Evolutionary conservation across 1,284 basidiomycete genomes (phyloP).

Genomic region (Ustilago nuda): DNA sequence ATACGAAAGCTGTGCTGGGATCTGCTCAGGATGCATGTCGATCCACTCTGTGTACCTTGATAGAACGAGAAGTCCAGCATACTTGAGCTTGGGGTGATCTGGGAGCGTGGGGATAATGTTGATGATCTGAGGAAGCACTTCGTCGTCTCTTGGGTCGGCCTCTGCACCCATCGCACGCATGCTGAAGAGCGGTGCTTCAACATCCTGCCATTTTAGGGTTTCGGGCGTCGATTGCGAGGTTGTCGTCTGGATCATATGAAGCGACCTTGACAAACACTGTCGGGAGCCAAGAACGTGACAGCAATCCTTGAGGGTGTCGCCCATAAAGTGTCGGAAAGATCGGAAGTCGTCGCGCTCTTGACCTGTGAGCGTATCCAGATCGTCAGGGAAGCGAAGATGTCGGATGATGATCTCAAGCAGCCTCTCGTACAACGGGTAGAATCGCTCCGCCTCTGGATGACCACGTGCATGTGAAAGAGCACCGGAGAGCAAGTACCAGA

Average conservation of each 20-base stretch:
- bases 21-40: conserved; percentile 86
- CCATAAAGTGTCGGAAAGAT: conserved; percentile 96
- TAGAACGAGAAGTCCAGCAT: conserved; percentile 93
- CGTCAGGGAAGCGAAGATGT: conserved; percentile 89
- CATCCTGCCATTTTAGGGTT: conserved; percentile 84
- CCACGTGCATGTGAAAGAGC: conserved; percentile 73
- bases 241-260: conserved; percentile 82
- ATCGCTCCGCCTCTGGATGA: conserved; percentile 70
- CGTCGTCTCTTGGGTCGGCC: conserved; percentile 84
- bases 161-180: conserved; percentile 98
- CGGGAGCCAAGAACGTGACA: conserved; percentile 92
- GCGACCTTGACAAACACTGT: conserved; percentile 82
- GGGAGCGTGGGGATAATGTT: conserved; percentile 91
- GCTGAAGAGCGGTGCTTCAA: conserved; percentile 97
- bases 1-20: conserved; percentile 87
- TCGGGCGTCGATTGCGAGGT: conserved; percentile 72
- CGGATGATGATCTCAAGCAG: conserved; percentile 88
- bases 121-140: conserved; percentile 92
- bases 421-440: conserved; percentile 83
- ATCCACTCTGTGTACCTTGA: conserved; percentile 98
- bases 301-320: conserved; percentile 98
- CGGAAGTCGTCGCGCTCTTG: conserved; percentile 95
- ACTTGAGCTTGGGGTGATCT: conserved; percentile 88
- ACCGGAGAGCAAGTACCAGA: conserved; percentile 82
- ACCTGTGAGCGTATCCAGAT: conserved; percentile 77